Conservation (phyloP, 345 rosid species). For the Hibiscus syriacus region DNA sequence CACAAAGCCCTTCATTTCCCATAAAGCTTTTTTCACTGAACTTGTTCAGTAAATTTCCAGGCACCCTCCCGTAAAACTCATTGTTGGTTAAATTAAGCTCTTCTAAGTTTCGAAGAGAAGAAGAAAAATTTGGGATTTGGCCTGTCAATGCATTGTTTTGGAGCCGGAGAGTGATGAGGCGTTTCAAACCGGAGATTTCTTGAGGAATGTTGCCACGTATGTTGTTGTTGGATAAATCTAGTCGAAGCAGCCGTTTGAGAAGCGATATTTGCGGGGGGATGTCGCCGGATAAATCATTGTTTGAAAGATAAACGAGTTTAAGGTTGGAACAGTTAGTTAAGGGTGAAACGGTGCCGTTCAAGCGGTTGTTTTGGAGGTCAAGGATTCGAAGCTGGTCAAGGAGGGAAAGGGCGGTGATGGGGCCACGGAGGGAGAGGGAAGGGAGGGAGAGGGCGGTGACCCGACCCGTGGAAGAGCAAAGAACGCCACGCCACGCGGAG, state of each 20-base stretch:
- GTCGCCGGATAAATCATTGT: conserved; percentile 70
- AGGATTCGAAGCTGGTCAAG: conserved; percentile 79
- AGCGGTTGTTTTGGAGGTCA: conserved; percentile 80
- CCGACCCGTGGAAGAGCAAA: conserved; percentile 51
- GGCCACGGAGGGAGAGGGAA: conserved; percentile 67
- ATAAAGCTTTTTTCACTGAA: conserved; percentile 55
- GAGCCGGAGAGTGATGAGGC: conserved; percentile 65
- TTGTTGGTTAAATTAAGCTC: conserved; percentile 67
- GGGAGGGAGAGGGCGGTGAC: conserved; percentile 57
- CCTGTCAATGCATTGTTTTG: conserved; percentile 82
- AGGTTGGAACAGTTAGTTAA: conserved; percentile 63
- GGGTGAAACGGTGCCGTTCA: conserved; percentile 60
- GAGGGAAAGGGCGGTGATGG: conserved; percentile 50
- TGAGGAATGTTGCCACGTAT: conserved; percentile 56
- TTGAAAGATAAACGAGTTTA: conserved; percentile 62
- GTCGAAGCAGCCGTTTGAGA: conserved; percentile 53
- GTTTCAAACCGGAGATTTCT: conserved; percentile 42
- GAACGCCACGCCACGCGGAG: conserved; percentile 68
- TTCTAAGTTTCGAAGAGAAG: conserved; percentile 28
- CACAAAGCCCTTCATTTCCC: conserved; percentile 81
- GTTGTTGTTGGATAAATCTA: conserved; percentile 82
- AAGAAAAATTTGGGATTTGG: conserved; percentile 62
- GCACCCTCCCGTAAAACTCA: conserved; percentile 60
- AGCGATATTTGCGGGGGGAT: conserved; percentile 56
- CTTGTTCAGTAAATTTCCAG: conserved; percentile 43